Evolutionary conservation across 176 grass and related monocot species (phyloP).

Genomic region (Hordeum marinum): DNA sequence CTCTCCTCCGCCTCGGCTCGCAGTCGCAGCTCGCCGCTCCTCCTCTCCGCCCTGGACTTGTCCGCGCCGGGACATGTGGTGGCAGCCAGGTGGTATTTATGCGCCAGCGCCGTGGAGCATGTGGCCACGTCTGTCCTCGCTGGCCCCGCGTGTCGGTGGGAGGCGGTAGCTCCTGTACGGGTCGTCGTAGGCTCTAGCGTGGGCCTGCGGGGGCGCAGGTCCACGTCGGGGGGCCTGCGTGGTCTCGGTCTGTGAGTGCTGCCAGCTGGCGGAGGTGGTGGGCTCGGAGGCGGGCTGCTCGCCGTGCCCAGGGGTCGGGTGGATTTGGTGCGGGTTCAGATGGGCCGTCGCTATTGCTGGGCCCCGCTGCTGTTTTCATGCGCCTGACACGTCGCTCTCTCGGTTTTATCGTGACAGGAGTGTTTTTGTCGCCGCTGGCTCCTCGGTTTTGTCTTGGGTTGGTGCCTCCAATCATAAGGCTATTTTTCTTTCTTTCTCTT

Average conservation of each 20-base stretch:
- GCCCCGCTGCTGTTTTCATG: not conserved
- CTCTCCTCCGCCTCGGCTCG: not conserved
- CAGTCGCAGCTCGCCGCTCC: not conserved
- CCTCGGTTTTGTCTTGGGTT: slow-evolving; percentile 1
- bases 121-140: not conserved
- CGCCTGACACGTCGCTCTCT: not conserved
- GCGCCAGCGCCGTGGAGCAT: not conserved
- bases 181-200: not conserved
- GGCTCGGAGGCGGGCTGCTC: not conserved
- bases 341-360: slow-evolving; percentile 2
- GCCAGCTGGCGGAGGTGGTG: slow-evolving; percentile 37
- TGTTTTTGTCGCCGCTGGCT: not conserved
- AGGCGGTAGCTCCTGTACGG: rapidly evolving
- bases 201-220: not conserved
- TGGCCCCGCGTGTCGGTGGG: not conserved
- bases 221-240: slow-evolving; percentile 46
- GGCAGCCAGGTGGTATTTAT: slow-evolving; percentile 33
- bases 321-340: not conserved
- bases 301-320: not conserved
- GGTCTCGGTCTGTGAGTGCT: slow-evolving; percentile 9
- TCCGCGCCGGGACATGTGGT: not conserved
- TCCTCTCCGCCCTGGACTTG: not conserved
- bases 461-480: not conserved
- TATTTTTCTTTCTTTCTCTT: not conserved
- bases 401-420: not conserved